Conservation (phyloP, 179 eudicot species). For the Silene coronaria region DNA sequence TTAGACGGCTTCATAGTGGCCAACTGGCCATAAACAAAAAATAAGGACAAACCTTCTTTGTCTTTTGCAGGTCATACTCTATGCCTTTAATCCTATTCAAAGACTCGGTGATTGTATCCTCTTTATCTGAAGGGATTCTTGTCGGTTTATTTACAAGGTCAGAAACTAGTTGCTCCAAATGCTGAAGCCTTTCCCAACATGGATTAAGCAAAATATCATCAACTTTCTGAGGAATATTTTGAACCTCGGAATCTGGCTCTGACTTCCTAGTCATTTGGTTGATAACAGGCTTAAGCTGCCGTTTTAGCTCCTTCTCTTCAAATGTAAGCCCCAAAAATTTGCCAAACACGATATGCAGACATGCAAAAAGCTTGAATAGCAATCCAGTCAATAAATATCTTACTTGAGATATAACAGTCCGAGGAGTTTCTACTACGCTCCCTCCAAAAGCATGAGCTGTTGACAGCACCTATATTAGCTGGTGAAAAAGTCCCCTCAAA, state of each 20-base stretch:
- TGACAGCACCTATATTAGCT: conserved; percentile 20
- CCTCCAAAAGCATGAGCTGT: conserved; percentile 29
- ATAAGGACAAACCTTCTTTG: conserved; percentile 53
- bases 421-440: conserved; percentile 16
- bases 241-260: conserved; percentile 32
- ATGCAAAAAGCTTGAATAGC: conserved; percentile 42
- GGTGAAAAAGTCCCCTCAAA: background rate
- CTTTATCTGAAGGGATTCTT: conserved; percentile 80
- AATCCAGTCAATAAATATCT: conserved; percentile 34
- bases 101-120: conserved; percentile 67
- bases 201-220: conserved; percentile 52
- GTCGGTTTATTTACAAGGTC: conserved; percentile 71
- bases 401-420: conserved; percentile 15
- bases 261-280: conserved; percentile 17
- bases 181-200: conserved; percentile 72
- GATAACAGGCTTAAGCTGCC: conserved; percentile 19
- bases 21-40: background rate
- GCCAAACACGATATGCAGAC: conserved; percentile 38
- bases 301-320: conserved; percentile 25
- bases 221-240: conserved; percentile 21
- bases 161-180: conserved; percentile 59
- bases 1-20: background rate
- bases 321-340: conserved; percentile 34
- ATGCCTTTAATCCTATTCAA: conserved; percentile 75
- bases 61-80: conserved; percentile 89